These are phyloP conservation scores for Pyrenula massariospora DNA, from an alignment of 495 filamentous ascomycete species.

Conservation along the genomic window DNA sequence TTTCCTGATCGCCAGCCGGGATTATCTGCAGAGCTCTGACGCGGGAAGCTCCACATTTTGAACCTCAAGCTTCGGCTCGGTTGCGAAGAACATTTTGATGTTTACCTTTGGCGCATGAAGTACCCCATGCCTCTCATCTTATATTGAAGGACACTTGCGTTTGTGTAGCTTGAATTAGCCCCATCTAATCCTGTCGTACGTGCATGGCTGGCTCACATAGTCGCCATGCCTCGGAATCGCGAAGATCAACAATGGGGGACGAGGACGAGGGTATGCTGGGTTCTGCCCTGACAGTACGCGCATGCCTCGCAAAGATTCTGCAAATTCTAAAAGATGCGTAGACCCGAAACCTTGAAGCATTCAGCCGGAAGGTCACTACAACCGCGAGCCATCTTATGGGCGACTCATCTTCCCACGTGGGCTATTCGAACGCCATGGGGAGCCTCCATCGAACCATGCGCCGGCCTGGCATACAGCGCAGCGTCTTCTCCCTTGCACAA, in stretches of 20 bases:
- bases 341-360: slow-evolving; percentile 83
- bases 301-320: neutral
- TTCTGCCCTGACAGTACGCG: slow-evolving; percentile 38
- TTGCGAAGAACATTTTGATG: neutral
- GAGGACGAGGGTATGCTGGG: slow-evolving; percentile 38
- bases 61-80: neutral
- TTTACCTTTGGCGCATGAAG: no score
- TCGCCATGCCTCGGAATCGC: slow-evolving; percentile 10
- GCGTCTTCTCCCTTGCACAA: slow-evolving; percentile 78
- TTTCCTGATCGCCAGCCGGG: no score
- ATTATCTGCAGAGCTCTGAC: no score
- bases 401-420: slow-evolving; percentile 44
- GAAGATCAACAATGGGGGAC: slow-evolving; percentile 9
- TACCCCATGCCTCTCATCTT: no score
- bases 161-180: no score
- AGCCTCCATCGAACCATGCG: slow-evolving; percentile 82
- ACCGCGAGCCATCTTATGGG: slow-evolving; percentile 85
- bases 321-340: slow-evolving; percentile 18
- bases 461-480: slow-evolving; percentile 70
- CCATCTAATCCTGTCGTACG: neutral
- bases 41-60: neutral
- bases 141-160: no score
- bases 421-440: slow-evolving; percentile 77
- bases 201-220: slow-evolving; percentile 1
- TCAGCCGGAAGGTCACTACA: slow-evolving; percentile 86